Conservation (phyloP, 768 basidiomycete genomes). For the Mycena amicta region DNA sequence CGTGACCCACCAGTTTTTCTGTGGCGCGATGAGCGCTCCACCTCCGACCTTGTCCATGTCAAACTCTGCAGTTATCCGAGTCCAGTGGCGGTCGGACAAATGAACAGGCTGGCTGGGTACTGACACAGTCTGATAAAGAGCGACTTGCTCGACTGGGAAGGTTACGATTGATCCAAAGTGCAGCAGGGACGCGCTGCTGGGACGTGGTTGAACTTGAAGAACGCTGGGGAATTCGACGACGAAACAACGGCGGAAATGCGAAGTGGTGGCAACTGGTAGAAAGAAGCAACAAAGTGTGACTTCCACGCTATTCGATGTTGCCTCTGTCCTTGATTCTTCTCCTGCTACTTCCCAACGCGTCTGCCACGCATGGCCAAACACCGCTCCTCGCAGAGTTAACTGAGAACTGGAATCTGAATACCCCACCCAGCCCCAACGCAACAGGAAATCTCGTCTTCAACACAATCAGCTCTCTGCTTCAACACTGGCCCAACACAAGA, state of each 20-base stretch:
- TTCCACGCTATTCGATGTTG: neutral
- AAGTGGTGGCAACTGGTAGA: no score
- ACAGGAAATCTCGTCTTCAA: constrained; percentile 19
- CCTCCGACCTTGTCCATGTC: no score
- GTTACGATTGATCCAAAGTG: neutral
- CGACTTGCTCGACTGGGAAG: neutral
- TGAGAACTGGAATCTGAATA: constrained; percentile 13
- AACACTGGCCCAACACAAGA: constrained; percentile 17
- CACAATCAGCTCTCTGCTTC: constrained; percentile 14
- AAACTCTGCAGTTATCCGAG: no score
- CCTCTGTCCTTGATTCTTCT: neutral
- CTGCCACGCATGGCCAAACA: neutral
- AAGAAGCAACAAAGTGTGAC: no score
- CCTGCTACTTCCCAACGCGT: neutral
- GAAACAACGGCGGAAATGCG: neutral
- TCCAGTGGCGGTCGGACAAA: no score
- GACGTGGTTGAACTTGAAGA: neutral
- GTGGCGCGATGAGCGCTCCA: no score
- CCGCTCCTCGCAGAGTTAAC: neutral
- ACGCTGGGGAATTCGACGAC: neutral
- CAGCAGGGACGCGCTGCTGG: neutral
- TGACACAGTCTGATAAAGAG: neutral
- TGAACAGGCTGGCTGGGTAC: no score
- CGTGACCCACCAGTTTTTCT: no score
- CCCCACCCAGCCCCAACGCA: constrained; percentile 7